Evolutionary conservation across 176 grass and related monocot species (phyloP), one percentile per base, ranked within the genome.

Genomic region (Paspalum notatum): DNA sequence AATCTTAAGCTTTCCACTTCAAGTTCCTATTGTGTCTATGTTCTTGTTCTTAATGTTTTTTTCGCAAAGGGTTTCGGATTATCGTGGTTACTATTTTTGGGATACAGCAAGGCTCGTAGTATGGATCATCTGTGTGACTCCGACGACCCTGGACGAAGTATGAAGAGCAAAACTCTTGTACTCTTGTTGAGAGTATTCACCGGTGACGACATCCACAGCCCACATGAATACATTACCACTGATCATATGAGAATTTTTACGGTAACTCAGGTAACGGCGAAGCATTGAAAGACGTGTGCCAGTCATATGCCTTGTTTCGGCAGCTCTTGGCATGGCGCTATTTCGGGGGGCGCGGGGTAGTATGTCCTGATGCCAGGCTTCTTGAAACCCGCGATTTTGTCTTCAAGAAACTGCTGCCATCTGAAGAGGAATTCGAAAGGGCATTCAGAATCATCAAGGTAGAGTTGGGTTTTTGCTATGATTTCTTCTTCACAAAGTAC

Each of bases 401-500:
- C 7, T 74, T 76, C 17, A 9, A 60, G 6, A 39, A 50, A 0
- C 12, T 84, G 47, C 9, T 84, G 8, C 5, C 0, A 11, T 26
- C 10, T 38, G 24, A 68, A 45, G 17, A 6, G 2, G 17, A 7
- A 26, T 58, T 13, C 6, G 1, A 39, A 32, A 12, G 41, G 68
- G 82, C 49, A 3, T 84, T 84, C 17, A 18, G 8, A 14, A 5
- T 68, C 48, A 25, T 72, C 38, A 67, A 82, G 43, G 7, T 40
- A 17, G 79, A 82, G 55, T 2, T 82, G 55, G 79, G 54, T 0
- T 82, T 82, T 41, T 58, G 16, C 26, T 67, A 72, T 27, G 79
- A 82, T 44, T 71, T 59, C 2, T 48, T 68, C 25, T 77, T 76
- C 18, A 84, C 82, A 7, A 76, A 68, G 16, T 59, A 84, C 18